Base-by-base conservation (phyloP, 371 early-diverging fungal genomes). In the Mucor saturninus region DNA sequence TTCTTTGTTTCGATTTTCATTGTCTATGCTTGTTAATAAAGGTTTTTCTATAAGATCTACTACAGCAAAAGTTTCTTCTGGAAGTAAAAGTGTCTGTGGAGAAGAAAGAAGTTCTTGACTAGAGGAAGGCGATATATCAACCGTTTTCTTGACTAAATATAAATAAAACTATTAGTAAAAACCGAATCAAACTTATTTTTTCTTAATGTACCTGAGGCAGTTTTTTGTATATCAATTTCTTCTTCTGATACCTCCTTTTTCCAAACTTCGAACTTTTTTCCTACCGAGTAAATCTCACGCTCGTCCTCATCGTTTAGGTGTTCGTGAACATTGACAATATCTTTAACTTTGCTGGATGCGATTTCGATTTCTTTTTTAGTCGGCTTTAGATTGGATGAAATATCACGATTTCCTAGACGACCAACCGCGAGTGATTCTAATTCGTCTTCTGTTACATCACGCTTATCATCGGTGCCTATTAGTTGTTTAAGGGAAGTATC, bases 241-340 rank as follows among this genome's bases (percentile, higher is more conserved):
- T 31, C 49, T 26, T 14, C 32, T 26, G 35, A 35, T 35, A 26
- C 57, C 38, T 59, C 46, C 40, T 56, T 61, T 51, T 62, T 65
- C 70, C 70, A 70, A 5, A 65, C 66, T 4, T 58, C 40, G 29
- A 70, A 70, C 13, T 39, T 52, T 42, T 62, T 70, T 11, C 70
- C 70, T n/a, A 56, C 45, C 29, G 60, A 50, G 10, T 65, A 42
- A n/a, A 61, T 70, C 51, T 70, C 70, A 43, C 62, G 29, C 6
- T 65, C 66, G 28, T 65, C 55, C 28, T 70, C 59, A 9, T 62
- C 62, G 10, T 65, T 65, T 35, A 65, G 38, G 40, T 51, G 57
- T 32, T 70, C 70, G 51, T 70, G 70, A 5, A 59, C 62, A 51
- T 70, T 51, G 2, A 70, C 48, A 39, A 70, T 70, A 11, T 70